A percentile compares a stretch with the other conserved stretches of the same genome.
These are phyloP conservation scores for Malania oleifera DNA, from an alignment of 164 flowering plant species.

Conservation along the genomic window DNA sequence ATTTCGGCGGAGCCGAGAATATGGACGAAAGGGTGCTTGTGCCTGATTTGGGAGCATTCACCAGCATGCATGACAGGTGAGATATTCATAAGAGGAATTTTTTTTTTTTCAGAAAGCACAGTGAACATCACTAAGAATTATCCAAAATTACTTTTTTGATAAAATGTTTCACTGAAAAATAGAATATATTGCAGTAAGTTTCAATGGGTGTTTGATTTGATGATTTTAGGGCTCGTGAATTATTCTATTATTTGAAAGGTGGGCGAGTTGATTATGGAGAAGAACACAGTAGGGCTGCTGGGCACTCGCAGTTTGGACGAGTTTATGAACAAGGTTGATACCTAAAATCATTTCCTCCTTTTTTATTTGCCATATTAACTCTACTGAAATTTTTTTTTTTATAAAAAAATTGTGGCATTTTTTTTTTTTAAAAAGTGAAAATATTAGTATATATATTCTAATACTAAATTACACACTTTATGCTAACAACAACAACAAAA, in stretches of 20 bases:
- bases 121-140: too few relatives aligned
- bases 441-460: too few relatives aligned
- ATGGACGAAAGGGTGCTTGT: conserved; percentile 89
- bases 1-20: conserved; percentile 98
- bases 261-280: conserved; percentile 95
- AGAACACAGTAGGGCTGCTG: conserved; percentile 80
- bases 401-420: too few relatives aligned
- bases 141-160: conserved; percentile 1
- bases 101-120: too few relatives aligned
- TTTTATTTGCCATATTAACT: too few relatives aligned
- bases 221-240: conserved; percentile 81
- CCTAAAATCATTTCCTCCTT: neutral
- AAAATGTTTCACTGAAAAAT: too few relatives aligned
- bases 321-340: conserved; percentile 71
- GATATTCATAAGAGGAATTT: conserved; percentile 7
- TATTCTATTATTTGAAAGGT: conserved; percentile 96
- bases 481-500: too few relatives aligned
- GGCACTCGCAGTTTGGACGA: conserved; percentile 82
- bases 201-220: conserved; percentile 1
- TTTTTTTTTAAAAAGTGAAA: too few relatives aligned
- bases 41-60: conserved; percentile 95
- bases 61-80: conserved; percentile 91
- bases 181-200: too few relatives aligned
- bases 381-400: too few relatives aligned
- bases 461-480: too few relatives aligned